phyloP scores from a whole-genome alignment of 2,329 filamentous ascomycete genomes.

The Neoscytalidium dimidiatum region DNA sequence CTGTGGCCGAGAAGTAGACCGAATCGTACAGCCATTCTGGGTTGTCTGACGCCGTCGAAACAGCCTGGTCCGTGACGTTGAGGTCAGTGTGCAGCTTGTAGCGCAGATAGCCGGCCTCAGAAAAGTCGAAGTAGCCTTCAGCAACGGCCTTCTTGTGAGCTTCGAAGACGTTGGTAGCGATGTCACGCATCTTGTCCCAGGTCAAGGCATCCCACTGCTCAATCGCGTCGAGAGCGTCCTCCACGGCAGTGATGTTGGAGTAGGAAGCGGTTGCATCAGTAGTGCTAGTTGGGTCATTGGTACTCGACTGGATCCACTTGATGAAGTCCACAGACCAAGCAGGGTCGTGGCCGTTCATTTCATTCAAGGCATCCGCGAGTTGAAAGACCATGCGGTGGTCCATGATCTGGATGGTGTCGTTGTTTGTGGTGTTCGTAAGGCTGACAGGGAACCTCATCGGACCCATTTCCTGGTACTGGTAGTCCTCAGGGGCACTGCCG shows the following conservation, averaged over 20 bases:
- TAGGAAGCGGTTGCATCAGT: conserved; percentile 27
- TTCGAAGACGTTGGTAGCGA: conserved; percentile 50
- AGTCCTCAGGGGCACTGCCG: conserved; percentile 59
- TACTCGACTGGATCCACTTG: conserved; percentile 59
- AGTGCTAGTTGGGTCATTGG: conserved; percentile 56
- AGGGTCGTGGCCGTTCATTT: conserved; percentile 56
- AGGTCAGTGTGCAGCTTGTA: conserved; percentile 58
- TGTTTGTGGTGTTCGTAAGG: conserved; percentile 51
- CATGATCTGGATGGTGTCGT: conserved; percentile 59
- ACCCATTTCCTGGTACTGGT: conserved; percentile 69
- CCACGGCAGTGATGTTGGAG: conserved; percentile 37
- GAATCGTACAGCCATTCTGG: conserved; percentile 59
- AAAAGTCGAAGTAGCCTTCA: conserved; percentile 63
- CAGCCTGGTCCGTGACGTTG: conserved; percentile 59
- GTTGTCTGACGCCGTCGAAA: conserved; percentile 45
- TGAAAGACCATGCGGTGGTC: conserved; percentile 68
- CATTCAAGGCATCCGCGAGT: conserved; percentile 61
- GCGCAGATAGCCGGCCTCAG: conserved; percentile 63
- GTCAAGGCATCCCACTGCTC: conserved; percentile 37
- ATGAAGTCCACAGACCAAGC: conserved; percentile 60
- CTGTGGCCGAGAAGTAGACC: conserved; percentile 61
- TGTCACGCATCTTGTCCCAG: conserved; percentile 31
- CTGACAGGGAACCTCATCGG: conserved; percentile 65
- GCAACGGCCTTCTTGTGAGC: conserved; percentile 58
- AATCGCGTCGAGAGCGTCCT: conserved; percentile 43